Conservation (phyloP, 2,329 filamentous ascomycete genomes). For the Blastomyces percursus region DNA sequence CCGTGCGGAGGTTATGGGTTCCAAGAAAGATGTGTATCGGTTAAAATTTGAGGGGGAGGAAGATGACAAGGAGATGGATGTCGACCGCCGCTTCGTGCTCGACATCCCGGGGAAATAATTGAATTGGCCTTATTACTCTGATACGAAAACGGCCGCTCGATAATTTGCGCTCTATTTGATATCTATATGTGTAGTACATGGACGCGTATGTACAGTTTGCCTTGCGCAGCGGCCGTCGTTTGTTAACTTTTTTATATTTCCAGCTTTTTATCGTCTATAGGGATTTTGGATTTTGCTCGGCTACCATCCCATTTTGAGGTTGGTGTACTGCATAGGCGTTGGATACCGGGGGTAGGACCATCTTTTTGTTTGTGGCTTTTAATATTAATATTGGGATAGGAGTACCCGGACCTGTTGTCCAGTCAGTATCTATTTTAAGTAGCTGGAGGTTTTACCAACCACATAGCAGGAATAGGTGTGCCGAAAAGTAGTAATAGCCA, state of each 20-base stretch:
- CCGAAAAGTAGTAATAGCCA: neutral
- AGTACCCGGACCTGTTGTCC: too few relatives aligned
- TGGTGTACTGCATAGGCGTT: neutral
- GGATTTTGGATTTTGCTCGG: neutral
- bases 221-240: neutral
- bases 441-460: neutral
- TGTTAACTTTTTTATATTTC: neutral
- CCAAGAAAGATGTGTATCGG: constrained; percentile 42
- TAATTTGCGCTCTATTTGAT: neutral
- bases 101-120: constrained; percentile 50
- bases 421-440: too few relatives aligned
- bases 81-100: constrained; percentile 64
- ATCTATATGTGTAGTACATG: neutral
- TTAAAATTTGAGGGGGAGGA: constrained; percentile 73
- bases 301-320: neutral
- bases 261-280: neutral
- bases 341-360: neutral
- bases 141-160: neutral
- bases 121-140: neutral
- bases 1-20: constrained; percentile 67
- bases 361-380: neutral
- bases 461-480: neutral
- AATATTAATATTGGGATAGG: neutral
- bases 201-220: neutral
- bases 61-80: constrained; percentile 61